phyloP scores from a whole-genome alignment of 768 basidiomycete species.

The Cyathus striatus region DNA sequence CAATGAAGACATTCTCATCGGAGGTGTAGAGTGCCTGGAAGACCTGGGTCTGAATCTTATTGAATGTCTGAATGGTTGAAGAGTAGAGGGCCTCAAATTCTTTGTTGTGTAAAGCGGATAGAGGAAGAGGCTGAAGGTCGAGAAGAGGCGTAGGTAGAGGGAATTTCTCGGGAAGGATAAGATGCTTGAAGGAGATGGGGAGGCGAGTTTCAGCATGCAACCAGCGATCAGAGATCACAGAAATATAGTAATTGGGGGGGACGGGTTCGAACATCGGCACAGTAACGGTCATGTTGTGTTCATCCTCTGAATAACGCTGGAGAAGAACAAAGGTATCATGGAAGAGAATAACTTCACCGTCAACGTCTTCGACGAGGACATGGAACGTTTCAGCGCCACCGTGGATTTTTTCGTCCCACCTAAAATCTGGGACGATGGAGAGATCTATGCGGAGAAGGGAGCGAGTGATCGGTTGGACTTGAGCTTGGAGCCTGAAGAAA shows the following conservation, averaged over 20 bases:
- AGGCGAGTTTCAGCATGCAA: constrained; percentile 91
- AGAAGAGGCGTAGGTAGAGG: constrained; percentile 89
- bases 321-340: constrained; percentile 91
- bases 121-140: constrained; percentile 85
- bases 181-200: constrained; percentile 95
- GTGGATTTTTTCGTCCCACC: constrained; percentile 95
- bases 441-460: constrained; percentile 89
- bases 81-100: constrained; percentile 88
- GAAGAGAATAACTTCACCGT: constrained; percentile 95
- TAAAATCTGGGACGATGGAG: constrained; percentile 95
- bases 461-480: constrained; percentile 95
- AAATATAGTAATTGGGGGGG: constrained; percentile 98
- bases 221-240: constrained; percentile 93
- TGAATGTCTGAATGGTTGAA: constrained; percentile 78
- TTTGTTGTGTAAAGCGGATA: constrained; percentile 89
- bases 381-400: constrained; percentile 86
- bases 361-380: constrained; percentile 94
- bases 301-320: constrained; percentile 87
- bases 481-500: constrained; percentile 70
- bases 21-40: constrained; percentile 97
- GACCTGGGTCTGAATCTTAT: constrained; percentile 99
- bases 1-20: constrained; percentile 95
- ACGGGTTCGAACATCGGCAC: constrained; percentile 97
- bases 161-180: constrained; percentile 96
- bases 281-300: constrained; percentile 91